These are phyloP conservation scores for Tetrapisispora pingtungensis DNA, from an alignment of 805 yeast species.

Conservation along the genomic window DNA sequence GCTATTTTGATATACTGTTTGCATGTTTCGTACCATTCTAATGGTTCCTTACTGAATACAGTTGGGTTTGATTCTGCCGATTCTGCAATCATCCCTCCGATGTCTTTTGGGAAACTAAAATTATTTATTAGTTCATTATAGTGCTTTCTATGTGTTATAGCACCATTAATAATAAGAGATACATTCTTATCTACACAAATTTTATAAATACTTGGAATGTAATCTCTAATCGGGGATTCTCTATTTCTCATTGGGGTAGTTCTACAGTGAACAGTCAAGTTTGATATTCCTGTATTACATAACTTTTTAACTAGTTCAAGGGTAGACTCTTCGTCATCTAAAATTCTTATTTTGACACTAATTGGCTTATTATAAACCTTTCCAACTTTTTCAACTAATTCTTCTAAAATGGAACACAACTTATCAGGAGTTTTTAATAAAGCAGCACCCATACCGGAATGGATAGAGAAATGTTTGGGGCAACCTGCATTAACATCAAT, in stretches of 20 bases:
- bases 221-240: slow-evolving; percentile 67
- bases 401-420: slow-evolving; percentile 55
- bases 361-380: slow-evolving; percentile 66
- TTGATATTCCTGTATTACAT: slow-evolving; percentile 69
- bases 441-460: slow-evolving; percentile 98
- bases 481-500: slow-evolving; percentile 95
- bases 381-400: slow-evolving; percentile 74
- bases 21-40: slow-evolving; percentile 46
- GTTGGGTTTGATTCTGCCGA: slow-evolving; percentile 83
- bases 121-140: slow-evolving; percentile 39
- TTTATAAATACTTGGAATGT: slow-evolving; percentile 49
- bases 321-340: slow-evolving; percentile 55
- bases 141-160: slow-evolving; percentile 46
- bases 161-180: slow-evolving; percentile 77
- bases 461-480: slow-evolving; percentile 91
- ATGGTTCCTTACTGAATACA: slow-evolving; percentile 42
- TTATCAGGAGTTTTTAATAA: slow-evolving; percentile 71
- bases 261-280: slow-evolving; percentile 87
- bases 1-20: slow-evolving; percentile 51
- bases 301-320: slow-evolving; percentile 46
- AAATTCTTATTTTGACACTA: slow-evolving; percentile 78
- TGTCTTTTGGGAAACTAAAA: slow-evolving; percentile 39
- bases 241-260: slow-evolving; percentile 82
- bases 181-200: slow-evolving; percentile 55
- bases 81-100: slow-evolving; percentile 94